Conservation (phyloP, 352 stramenopile genomes). For the Phytophthora citrophthora region DNA sequence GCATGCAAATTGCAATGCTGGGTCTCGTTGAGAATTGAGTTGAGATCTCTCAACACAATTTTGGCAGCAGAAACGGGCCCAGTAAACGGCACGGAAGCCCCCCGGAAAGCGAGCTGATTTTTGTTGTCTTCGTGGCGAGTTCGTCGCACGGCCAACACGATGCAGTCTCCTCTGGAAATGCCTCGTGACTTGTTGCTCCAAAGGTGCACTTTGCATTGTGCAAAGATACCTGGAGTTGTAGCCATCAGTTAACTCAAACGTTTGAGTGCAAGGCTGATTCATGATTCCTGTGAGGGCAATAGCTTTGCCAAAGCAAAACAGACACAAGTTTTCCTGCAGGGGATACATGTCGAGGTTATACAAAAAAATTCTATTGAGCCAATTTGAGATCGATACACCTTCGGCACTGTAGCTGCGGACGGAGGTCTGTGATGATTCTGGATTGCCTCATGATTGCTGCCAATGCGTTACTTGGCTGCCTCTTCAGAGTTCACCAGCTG, state of each 20-base stretch:
- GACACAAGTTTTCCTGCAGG: neutral
- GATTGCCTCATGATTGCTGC: no score
- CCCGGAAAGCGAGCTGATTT: constrained; percentile 28
- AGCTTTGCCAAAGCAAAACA: no score
- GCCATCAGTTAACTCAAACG: no score
- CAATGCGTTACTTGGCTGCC: no score
- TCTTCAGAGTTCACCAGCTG: no score
- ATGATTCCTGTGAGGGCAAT: no score
- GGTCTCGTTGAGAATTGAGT: neutral
- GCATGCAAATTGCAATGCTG: neutral
- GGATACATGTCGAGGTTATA: neutral
- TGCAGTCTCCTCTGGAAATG: no score
- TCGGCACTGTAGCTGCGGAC: neutral
- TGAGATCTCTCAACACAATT: neutral
- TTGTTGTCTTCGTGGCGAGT: constrained; percentile 14
- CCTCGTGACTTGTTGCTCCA: no score
- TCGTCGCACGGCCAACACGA: neutral
- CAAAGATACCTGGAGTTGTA: constrained; percentile 18
- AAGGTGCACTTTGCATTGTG: neutral
- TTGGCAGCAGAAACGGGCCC: constrained; percentile 21
- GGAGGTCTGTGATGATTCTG: no score
- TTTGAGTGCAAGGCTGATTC: no score
- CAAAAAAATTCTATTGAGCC: constrained; percentile 34
- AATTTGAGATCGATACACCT: constrained; percentile 24
- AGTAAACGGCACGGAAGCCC: constrained; percentile 22